Evolutionary conservation across 768 basidiomycete species (phyloP).

Genomic region (Collybia nuda): DNA sequence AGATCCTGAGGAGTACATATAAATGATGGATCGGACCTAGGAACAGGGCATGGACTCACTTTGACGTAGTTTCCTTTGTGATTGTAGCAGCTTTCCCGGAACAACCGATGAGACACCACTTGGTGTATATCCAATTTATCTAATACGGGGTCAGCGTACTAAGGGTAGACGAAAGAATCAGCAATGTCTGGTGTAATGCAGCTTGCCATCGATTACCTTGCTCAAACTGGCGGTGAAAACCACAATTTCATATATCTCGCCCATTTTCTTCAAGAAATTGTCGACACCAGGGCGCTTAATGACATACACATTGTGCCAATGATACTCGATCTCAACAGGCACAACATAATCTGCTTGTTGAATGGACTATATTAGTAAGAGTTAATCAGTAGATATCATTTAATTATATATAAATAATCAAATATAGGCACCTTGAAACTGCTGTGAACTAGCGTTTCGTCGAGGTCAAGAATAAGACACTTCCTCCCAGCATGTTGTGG

Average conservation of each 20-base stretch:
- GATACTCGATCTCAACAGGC: conserved; percentile 97
- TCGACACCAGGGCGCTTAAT: conserved; percentile 99
- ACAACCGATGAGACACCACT: conserved; percentile 91
- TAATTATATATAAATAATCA: background rate
- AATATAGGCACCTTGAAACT: conserved; percentile 84
- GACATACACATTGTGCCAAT: conserved; percentile 98
- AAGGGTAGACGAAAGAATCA: conserved; percentile 10
- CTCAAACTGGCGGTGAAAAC: conserved; percentile 97
- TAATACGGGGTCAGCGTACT: conserved; percentile 99
- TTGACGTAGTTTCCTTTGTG: conserved; percentile 99
- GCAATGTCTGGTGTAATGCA: background rate
- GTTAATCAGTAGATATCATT: conserved; percentile 5
- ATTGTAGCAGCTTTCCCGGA: conserved; percentile 98
- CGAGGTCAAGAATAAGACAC: conserved; percentile 94
- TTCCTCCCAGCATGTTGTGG: conserved; percentile 86
- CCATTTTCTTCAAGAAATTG: conserved; percentile 96
- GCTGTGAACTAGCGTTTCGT: conserved; percentile 96
- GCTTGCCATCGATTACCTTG: conserved; percentile 61
- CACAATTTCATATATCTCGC: conserved; percentile 96
- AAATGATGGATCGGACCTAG: background rate
- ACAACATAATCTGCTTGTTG: conserved; percentile 96
- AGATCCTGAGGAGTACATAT: conserved; percentile 63
- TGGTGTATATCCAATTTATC: conserved; percentile 94
- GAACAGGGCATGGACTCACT: conserved; percentile 41
- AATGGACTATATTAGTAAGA: conserved; percentile 63